These are phyloP conservation scores for Gossypium thurberi DNA, from an alignment of 345 rosid species.

Conservation along the genomic window DNA sequence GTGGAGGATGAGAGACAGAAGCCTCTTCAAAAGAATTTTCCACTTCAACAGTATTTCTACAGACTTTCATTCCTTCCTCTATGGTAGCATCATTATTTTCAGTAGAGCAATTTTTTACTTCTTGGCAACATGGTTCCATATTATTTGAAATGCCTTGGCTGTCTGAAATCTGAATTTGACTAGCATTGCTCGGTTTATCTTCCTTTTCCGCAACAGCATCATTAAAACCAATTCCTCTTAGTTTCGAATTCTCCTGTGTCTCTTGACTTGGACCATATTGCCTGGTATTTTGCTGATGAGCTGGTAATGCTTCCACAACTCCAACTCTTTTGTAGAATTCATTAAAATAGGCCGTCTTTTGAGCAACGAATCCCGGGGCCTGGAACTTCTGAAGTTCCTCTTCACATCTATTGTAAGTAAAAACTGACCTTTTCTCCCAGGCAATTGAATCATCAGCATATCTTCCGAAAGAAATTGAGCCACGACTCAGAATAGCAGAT, in stretches of 20 bases:
- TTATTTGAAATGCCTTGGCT: background rate
- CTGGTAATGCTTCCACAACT: background rate
- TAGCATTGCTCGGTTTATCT: background rate
- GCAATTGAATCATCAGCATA: background rate
- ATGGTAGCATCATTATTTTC: background rate
- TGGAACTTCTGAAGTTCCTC: background rate
- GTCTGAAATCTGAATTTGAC: background rate
- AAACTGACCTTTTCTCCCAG: slow-evolving; percentile 1
- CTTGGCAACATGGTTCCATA: background rate
- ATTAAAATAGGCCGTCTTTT: background rate
- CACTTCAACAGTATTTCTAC: background rate
- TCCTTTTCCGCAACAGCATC: background rate
- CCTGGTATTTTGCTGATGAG: background rate
- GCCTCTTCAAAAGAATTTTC: background rate
- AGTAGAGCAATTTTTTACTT: background rate
- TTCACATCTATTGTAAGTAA: background rate
- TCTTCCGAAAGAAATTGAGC: slow-evolving; percentile 4
- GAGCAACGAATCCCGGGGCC: slow-evolving; percentile 2
- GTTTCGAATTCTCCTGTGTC: background rate
- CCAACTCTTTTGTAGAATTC: background rate
- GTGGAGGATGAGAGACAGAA: background rate
- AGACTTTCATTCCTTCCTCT: background rate
- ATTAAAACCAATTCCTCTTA: background rate
- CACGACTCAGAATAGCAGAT: background rate
- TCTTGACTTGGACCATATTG: background rate